Evolutionary conservation across 345 rosid species (phyloP), one percentile per base, ranked within the genome.

Genomic region (Gossypium sturtianum): DNA sequence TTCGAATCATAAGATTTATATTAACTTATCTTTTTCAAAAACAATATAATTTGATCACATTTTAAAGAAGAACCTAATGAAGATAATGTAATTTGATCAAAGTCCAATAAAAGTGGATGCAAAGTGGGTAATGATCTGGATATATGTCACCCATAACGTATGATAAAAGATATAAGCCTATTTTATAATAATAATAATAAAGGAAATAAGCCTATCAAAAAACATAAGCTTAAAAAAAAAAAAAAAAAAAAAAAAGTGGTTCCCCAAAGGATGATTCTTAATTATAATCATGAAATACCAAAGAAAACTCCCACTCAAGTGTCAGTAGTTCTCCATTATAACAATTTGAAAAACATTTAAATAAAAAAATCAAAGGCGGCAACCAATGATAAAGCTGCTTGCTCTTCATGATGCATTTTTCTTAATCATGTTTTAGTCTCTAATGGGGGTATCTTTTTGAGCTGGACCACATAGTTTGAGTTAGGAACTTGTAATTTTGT

Each of bases 391-490:
- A 75, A 67, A 44, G 66, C 25, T 49, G 62, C 54, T 67, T 58
- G 48, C 49, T 59, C 44, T 34, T 22, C 48, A 62, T 20, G 44
- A 49, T 9, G 19, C 22, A 4, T 16, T 34, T 60, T 60, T 48
- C 7, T 41, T 29, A 57, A 48, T 62, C 53, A 59, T 69, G 29
- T 7, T 57, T 25, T 34, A 29, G 27, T 38, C 23, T 51, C 49
- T 63, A 47, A 71, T 41, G 61, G 71, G 71, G 44, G 1, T 57
- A 9, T 10, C 49, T 73, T 74, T 77, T 62, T 76, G 75, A 72
- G 78, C 76, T 72, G 79, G 81, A 77, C 70, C 83, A 72, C 80
- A 44, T 54, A 20, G 64, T 66, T 27, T 58, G 76, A 52, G 10
- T 61, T 34, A 62, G 59, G 70, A 74, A 60, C 19, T 23, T 52